Evolutionary conservation across 495 filamentous ascomycete genomes (phyloP).

Genomic region (Aspergillus sclerotioniger): DNA sequence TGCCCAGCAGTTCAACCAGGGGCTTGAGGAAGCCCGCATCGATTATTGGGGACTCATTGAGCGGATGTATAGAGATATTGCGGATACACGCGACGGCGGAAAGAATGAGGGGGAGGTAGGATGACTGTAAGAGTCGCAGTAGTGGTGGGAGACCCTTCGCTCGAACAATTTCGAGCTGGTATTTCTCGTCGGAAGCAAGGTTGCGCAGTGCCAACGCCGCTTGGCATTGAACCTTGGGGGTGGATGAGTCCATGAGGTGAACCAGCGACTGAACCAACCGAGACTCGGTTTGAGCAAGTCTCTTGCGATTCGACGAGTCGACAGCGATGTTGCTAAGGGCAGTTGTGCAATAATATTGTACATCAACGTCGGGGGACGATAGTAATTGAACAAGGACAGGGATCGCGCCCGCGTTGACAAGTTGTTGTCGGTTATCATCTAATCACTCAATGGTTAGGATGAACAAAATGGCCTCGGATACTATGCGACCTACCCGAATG

Average conservation of each 20-base stretch:
- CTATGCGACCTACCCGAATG: slow-evolving; percentile 73
- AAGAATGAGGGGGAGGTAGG: slow-evolving; percentile 91
- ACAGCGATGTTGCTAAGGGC: slow-evolving; percentile 98
- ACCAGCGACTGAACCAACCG: slow-evolving; percentile 90
- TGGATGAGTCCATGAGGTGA: slow-evolving; percentile 93
- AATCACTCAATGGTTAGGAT: slow-evolving; percentile 8
- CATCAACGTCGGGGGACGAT: slow-evolving; percentile 88
- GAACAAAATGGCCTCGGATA: background rate
- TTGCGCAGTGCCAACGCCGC: slow-evolving; percentile 92
- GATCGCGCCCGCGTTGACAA: slow-evolving; percentile 94
- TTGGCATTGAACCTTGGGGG: slow-evolving; percentile 97
- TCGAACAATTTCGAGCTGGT: slow-evolving; percentile 94
- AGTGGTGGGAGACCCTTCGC: slow-evolving; percentile 80
- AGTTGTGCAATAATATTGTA: slow-evolving; percentile 99
- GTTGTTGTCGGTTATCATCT: slow-evolving; percentile 97
- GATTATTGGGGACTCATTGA: slow-evolving; percentile 99
- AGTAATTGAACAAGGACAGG: slow-evolving; percentile 93
- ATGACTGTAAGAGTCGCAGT: slow-evolving; percentile 85
- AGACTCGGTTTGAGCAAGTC: slow-evolving; percentile 82
- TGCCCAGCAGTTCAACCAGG: slow-evolving; percentile 87
- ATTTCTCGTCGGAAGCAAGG: slow-evolving; percentile 96
- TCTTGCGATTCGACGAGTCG: slow-evolving; percentile 84
- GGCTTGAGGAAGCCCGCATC: slow-evolving; percentile 95
- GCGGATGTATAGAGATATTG: slow-evolving; percentile 98
- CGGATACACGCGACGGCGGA: slow-evolving; percentile 97